Evolutionary conservation across 345 rosid species (phyloP), one percentile per base, ranked within the genome.

Genomic region (Turnera subulata): DNA sequence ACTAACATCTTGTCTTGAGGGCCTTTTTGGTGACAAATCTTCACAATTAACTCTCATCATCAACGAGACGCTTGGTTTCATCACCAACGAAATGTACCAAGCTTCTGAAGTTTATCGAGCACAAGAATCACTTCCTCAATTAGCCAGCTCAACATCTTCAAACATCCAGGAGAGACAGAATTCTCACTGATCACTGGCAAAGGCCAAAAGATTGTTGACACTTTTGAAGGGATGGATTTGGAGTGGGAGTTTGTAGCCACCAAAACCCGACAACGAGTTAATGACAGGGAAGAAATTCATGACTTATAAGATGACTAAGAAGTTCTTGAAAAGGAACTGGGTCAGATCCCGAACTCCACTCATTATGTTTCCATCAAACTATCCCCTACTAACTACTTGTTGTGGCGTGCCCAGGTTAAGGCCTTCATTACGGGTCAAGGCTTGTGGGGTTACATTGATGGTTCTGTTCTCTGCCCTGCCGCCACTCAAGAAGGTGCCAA

Each of bases 41-140:
- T 15, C 47, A 14, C 47, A 44, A 44, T 13, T 44, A 19, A 44
- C 47, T 11, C 50, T 46, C 13, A 19, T 51, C 50, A 64, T 64
- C 22, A 50, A 64, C 40, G 57, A 56, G 44, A 39, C 18, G 13
- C 42, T 40, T 14, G 69, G 69, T 15, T 29, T 18, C 1, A 25
- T 50, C 14, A 21, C 24, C 50, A 49, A 64, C 38, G 56, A 56
- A 64, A 50, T 55, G 24, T 64, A 64, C 44, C 50, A 39, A 14
- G 62, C 50, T 21, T 24, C 62, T 15, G 69, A 49, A 20, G 21
- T 49, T 4, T 49, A 64, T 64, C 54, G n/a, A 47, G 50, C 56
- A 29, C 69, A 18, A 29, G 62, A 49, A 56, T 56, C 21, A 49
- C 18, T 37, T 40, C 62, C 7, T 19, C 57, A 1, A 25, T 64